Evolutionary conservation across 2,329 filamentous ascomycete genomes (phyloP), one percentile per base, ranked within the genome.

Genomic region (Aspergillus sp.): DNA sequence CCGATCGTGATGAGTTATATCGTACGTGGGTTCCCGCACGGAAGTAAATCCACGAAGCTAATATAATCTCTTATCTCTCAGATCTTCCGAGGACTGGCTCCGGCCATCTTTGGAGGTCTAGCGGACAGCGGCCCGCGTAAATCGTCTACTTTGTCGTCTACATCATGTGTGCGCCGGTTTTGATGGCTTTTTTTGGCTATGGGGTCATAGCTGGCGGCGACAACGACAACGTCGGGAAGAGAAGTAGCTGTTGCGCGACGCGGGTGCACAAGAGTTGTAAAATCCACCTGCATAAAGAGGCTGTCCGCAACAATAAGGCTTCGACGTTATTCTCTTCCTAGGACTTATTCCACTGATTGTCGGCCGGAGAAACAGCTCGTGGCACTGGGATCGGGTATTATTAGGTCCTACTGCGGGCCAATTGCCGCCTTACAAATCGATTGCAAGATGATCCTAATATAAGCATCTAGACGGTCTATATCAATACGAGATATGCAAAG

Each of bases 81-180:
- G 60, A 73, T 85, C 46, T 71, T 83, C 40, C 81, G 85, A 59
- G 81, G 75, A 12, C 62, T 85, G 1, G 73, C 80, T 0, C 82
- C 81, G 0, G 78, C 75, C 4, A 59, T 85, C 8, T 76, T 81
- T 41, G 82, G 80, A 3, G 78, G 80, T 48, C 75, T 85, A 36
- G 78, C 78, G 4, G 81, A 85, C 57, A 73, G 70, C 54, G 72
- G n/a, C 80, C 79, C 0, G 79, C 80, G 3, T 82, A 80, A 50
- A 70, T 82, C 27, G 59, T 82, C 29, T 73, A 74, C 27, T 79
- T 83, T 47, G 50, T 65, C 45, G 75, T 67, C 41, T 70, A 66
- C 38, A 48, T 68, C 0, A 57, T 53, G 9, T 59, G 52, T 5
- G 57, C 51, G 38, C 54, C 55, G n/a, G 40, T 44, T 39, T 6